phyloP scores from a whole-genome alignment of 345 rosid genomes.

The Brassica rapa region DNA sequence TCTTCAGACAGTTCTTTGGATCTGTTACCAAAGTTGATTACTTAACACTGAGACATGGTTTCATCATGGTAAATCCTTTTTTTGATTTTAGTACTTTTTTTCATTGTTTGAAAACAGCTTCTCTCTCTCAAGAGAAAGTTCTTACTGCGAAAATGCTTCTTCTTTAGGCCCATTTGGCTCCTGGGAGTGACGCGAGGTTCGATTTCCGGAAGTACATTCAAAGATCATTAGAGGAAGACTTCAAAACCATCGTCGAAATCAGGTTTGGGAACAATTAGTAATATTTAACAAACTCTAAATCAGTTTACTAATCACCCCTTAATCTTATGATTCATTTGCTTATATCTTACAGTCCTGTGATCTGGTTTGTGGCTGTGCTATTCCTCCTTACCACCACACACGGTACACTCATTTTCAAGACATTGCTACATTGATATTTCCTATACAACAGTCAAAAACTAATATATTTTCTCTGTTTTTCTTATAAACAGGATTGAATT shows the following conservation, averaged over 20 bases:
- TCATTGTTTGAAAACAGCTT: background rate
- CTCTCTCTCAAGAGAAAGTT: background rate
- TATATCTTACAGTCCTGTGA: slow-evolving; percentile 58
- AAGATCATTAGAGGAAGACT: slow-evolving; percentile 88
- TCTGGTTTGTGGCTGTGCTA: slow-evolving; percentile 81
- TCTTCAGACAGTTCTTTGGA: slow-evolving; percentile 84
- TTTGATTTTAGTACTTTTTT: background rate
- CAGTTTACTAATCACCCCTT: background rate
- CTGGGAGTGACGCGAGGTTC: slow-evolving; percentile 62
- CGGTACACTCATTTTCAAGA: slow-evolving; percentile 49
- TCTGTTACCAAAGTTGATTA: slow-evolving; percentile 91
- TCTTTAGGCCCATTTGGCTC: slow-evolving; percentile 86
- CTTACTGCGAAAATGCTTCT: background rate
- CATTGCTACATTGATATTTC: background rate
- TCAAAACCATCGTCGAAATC: slow-evolving; percentile 84
- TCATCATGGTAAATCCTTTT: slow-evolving; percentile 60
- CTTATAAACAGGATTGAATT: slow-evolving; percentile 62
- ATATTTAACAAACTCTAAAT: background rate
- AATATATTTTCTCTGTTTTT: background rate
- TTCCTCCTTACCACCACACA: slow-evolving; percentile 68
- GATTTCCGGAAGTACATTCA: slow-evolving; percentile 81
- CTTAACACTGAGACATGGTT: slow-evolving; percentile 87
- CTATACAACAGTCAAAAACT: background rate
- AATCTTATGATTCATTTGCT: background rate
- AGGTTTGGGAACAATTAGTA: slow-evolving; percentile 44